A percentile compares a stretch with the other conserved stretches of the same genome.
These are phyloP conservation scores for Leccinum aurantiacum DNA, from an alignment of 768 basidiomycete species.

Conservation along the genomic window DNA sequence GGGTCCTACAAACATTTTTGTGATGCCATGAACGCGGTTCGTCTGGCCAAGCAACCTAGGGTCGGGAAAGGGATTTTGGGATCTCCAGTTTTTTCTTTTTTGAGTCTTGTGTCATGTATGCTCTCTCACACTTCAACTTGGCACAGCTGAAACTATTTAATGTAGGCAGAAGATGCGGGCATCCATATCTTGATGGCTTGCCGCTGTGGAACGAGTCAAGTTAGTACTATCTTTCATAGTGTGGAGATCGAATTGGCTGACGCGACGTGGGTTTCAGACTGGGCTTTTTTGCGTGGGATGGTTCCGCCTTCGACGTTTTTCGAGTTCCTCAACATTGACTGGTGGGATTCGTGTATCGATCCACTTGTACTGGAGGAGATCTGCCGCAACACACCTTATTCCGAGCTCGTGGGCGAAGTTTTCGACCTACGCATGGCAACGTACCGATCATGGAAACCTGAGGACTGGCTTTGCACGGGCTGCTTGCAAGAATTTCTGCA, in stretches of 20 bases:
- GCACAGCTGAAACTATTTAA: background rate
- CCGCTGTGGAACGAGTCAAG: slow-evolving; percentile 14
- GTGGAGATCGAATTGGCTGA: background rate
- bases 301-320: slow-evolving; percentile 14
- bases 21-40: background rate
- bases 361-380: slow-evolving; percentile 3
- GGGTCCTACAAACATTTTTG: slow-evolving; percentile 13
- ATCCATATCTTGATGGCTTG: background rate
- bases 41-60: background rate
- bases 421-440: slow-evolving; percentile 6
- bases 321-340: slow-evolving; percentile 10
- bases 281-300: slow-evolving; percentile 16
- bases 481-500: slow-evolving; percentile 11
- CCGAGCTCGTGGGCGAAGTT: background rate
- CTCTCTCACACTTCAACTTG: background rate
- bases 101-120: slow-evolving; percentile 10
- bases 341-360: slow-evolving; percentile 13
- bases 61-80: background rate
- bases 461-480: slow-evolving; percentile 12
- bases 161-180: slow-evolving; percentile 7
- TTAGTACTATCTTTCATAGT: slow-evolving; percentile 4
- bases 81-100: background rate
- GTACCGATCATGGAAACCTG: slow-evolving; percentile 8
- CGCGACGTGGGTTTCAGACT: slow-evolving; percentile 5
- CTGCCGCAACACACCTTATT: slow-evolving; percentile 10